These are phyloP conservation scores for Xylaria acuta DNA, from an alignment of 495 filamentous ascomycete species.

Conservation along the genomic window DNA sequence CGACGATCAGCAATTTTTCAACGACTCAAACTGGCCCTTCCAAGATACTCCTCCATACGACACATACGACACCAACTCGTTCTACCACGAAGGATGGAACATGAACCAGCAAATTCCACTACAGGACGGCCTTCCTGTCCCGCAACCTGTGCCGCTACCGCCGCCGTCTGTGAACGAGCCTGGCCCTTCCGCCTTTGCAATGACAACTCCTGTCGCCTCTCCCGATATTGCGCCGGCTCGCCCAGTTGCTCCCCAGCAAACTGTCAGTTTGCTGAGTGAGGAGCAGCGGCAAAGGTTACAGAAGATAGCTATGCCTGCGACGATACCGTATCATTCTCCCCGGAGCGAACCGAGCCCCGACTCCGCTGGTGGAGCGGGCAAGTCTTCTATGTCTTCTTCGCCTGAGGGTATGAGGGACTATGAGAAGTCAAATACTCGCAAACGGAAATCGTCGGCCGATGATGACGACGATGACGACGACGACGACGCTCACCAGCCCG, in stretches of 20 bases:
- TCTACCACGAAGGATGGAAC: slow-evolving; percentile 43
- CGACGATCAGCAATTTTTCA: slow-evolving; percentile 43
- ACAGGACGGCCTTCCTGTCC: slow-evolving; percentile 33
- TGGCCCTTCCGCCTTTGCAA: slow-evolving; percentile 25
- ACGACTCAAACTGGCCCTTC: slow-evolving; percentile 48
- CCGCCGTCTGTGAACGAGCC: slow-evolving; percentile 25
- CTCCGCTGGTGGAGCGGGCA: slow-evolving; percentile 50
- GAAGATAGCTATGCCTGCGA: slow-evolving; percentile 62
- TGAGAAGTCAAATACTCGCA: slow-evolving; percentile 58
- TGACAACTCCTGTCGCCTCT: slow-evolving; percentile 24
- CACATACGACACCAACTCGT: slow-evolving; percentile 40
- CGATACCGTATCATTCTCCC: slow-evolving; percentile 61
- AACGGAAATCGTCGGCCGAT: slow-evolving; percentile 69
- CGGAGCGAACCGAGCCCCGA: slow-evolving; percentile 57
- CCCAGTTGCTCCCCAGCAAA: slow-evolving; percentile 15
- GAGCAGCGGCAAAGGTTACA: slow-evolving; percentile 61
- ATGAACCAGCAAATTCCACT: slow-evolving; percentile 35
- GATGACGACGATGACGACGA: slow-evolving; percentile 57
- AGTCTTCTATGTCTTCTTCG: slow-evolving; percentile 52
- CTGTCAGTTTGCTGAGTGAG: slow-evolving; percentile 40
- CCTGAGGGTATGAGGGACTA: slow-evolving; percentile 51
- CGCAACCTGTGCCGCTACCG: slow-evolving; percentile 27
- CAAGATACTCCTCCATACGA: slow-evolving; percentile 55
- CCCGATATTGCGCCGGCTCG: slow-evolving; percentile 21
- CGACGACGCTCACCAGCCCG: slow-evolving; percentile 69